Percentiles rank a stretch among this genome's conserved stretches.
Evolutionary conservation across 257 asterid species (phyloP).

Genomic region (Ocimum tenuiflorum): DNA sequence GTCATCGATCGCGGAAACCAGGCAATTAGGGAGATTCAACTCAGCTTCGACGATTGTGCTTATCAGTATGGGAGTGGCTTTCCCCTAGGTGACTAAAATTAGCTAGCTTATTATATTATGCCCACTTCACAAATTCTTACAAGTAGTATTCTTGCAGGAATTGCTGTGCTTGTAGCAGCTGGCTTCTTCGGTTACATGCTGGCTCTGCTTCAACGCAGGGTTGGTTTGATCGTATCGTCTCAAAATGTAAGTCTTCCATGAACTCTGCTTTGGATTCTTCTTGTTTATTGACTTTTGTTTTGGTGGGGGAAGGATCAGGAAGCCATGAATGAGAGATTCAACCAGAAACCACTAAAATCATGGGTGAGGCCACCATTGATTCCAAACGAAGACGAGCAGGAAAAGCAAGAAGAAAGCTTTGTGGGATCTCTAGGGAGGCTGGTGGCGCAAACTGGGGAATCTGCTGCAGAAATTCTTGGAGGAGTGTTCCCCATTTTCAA

Average conservation of each 20-base stretch:
- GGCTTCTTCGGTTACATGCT: slow-evolving; percentile 94
- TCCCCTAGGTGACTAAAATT: slow-evolving; percentile 65
- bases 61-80: slow-evolving; percentile 93
- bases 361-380: slow-evolving; percentile 55
- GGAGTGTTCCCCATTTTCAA: slow-evolving; percentile 59
- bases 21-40: slow-evolving; percentile 93
- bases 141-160: slow-evolving; percentile 45
- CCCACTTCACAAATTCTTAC: neutral
- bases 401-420: slow-evolving; percentile 70
- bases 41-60: slow-evolving; percentile 91
- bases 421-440: slow-evolving; percentile 54
- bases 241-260: slow-evolving; percentile 22
- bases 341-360: slow-evolving; percentile 53
- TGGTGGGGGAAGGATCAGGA: no score
- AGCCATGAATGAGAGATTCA: slow-evolving; percentile 28
- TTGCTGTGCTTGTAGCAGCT: slow-evolving; percentile 74
- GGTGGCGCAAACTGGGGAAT: slow-evolving; percentile 56
- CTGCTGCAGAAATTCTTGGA: slow-evolving; percentile 54
- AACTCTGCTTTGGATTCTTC: neutral
- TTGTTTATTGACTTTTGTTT: neutral
- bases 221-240: slow-evolving; percentile 53
- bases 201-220: slow-evolving; percentile 73
- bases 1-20: slow-evolving; percentile 90
- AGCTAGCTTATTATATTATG: neutral
- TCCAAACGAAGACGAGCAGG: slow-evolving; percentile 63